A percentile compares a stretch with the other conserved stretches of the same genome.
These are phyloP conservation scores for Teratosphaeria zuluensis DNA, from an alignment of 2,329 filamentous ascomycete genomes.

Conservation along the genomic window DNA sequence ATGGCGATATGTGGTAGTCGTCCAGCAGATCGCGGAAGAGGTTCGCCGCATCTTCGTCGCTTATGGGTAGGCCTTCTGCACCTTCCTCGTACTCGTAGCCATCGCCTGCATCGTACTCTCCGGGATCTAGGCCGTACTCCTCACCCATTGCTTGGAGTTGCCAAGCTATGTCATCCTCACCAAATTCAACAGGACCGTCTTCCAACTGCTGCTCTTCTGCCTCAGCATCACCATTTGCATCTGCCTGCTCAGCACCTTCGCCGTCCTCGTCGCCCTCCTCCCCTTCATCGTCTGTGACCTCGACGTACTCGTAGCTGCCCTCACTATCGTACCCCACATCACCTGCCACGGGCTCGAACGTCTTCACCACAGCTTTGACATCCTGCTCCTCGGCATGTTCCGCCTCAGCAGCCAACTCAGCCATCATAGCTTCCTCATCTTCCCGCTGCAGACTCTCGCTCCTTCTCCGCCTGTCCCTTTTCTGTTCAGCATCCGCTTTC, in stretches of 20 bases:
- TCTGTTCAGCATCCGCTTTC: conserved; percentile 8
- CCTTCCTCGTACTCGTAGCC: conserved; percentile 56
- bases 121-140: conserved; percentile 69
- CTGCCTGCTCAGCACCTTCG: conserved; percentile 39
- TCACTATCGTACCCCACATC: conserved; percentile 49
- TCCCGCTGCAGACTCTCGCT: conserved; percentile 25
- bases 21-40: conserved; percentile 81
- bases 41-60: conserved; percentile 63
- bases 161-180: conserved; percentile 87
- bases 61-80: conserved; percentile 58
- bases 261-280: conserved; percentile 37
- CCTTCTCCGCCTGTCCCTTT: conserved; percentile 13
- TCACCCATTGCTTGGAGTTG: conserved; percentile 84
- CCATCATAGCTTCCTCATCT: conserved; percentile 26
- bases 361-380: conserved; percentile 47
- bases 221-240: conserved; percentile 48
- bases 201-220: conserved; percentile 51
- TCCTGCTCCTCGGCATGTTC: conserved; percentile 46
- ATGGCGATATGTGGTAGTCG: conserved; percentile 75
- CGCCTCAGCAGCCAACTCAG: conserved; percentile 20
- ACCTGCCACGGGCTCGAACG: conserved; percentile 14
- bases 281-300: conserved; percentile 55
- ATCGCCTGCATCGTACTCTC: conserved; percentile 61
- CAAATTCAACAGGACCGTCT: conserved; percentile 61
- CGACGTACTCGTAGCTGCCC: conserved; percentile 63